Conservation (phyloP, 441 rosid species). For the Arabidopsis lyrata region DNA sequence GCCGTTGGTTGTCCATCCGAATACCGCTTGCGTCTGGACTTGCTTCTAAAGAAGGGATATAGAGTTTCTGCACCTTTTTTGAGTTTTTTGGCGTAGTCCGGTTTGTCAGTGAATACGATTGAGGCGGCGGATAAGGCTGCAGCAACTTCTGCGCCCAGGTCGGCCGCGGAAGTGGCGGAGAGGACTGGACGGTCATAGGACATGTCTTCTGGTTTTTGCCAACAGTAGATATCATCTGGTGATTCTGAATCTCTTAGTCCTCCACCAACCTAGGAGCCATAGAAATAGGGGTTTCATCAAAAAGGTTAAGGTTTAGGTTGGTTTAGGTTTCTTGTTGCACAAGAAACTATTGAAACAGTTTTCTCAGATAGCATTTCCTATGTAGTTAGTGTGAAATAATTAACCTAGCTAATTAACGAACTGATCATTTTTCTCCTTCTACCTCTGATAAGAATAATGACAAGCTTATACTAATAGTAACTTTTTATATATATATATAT, state of each 20-base stretch:
- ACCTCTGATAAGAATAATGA: too few species aligned
- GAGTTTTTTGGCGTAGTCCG: slow-evolving; percentile 63
- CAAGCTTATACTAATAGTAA: not conserved
- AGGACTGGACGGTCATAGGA: slow-evolving; percentile 61
- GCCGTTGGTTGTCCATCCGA: slow-evolving; percentile 52
- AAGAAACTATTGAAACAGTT: not conserved
- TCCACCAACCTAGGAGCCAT: slow-evolving; percentile 65
- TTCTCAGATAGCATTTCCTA: not conserved
- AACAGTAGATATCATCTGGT: slow-evolving; percentile 83
- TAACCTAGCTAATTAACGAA: too few species aligned
- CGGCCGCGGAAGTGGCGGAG: slow-evolving; percentile 51
- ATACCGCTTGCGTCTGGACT: slow-evolving; percentile 52
- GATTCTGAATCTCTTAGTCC: slow-evolving; percentile 54
- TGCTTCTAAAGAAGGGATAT: slow-evolving; percentile 67
- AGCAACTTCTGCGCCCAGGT: slow-evolving; percentile 78
- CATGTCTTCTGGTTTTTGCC: slow-evolving; percentile 90
- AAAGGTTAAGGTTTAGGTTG: not conserved
- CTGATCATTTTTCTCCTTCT: too few species aligned
- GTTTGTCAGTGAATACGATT: slow-evolving; percentile 69
- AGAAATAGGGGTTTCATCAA: not conserved
- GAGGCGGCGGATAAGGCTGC: slow-evolving; percentile 87
- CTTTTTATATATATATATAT: too few species aligned
- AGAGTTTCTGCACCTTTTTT: slow-evolving; percentile 65
- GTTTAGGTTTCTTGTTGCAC: not conserved
- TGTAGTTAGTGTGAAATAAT: too few species aligned